Evolutionary conservation across 202 grass and related monocot species (phyloP).

Genomic region (Elaeis oleifera): DNA sequence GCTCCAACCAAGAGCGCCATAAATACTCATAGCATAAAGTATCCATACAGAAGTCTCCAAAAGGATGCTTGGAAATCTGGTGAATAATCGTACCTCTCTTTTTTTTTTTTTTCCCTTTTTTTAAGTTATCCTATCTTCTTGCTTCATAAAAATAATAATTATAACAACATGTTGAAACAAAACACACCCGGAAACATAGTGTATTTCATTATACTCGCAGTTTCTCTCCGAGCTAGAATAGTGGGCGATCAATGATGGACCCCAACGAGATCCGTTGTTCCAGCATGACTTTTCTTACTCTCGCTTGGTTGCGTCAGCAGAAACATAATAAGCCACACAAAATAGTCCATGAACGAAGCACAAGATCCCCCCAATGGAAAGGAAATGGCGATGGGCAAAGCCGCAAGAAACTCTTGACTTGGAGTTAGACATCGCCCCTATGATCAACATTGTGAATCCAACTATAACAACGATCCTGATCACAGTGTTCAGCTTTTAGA

Average conservation of each 20-base stretch:
- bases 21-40: too few species aligned
- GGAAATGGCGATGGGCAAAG: constrained; percentile 47
- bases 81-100: background rate
- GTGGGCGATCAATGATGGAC: constrained; percentile 16
- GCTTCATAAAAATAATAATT: too few species aligned
- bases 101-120: too few species aligned
- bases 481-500: background rate
- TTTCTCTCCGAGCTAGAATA: too few species aligned
- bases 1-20: too few species aligned
- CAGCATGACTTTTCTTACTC: constrained; percentile 29
- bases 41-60: too few species aligned
- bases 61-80: too few species aligned
- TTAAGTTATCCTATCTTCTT: too few species aligned
- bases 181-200: too few species aligned
- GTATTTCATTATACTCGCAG: too few species aligned
- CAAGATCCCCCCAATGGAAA: constrained; percentile 63
- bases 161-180: too few species aligned
- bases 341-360: constrained; percentile 74
- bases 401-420: constrained; percentile 45
- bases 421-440: constrained; percentile 72
- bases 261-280: constrained; percentile 16
- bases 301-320: constrained; percentile 37
- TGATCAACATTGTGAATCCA: constrained; percentile 47
- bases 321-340: constrained; percentile 67
- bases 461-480: constrained; percentile 48